Conservation (phyloP, 768 basidiomycete species). For the Russula abietina region DNA sequence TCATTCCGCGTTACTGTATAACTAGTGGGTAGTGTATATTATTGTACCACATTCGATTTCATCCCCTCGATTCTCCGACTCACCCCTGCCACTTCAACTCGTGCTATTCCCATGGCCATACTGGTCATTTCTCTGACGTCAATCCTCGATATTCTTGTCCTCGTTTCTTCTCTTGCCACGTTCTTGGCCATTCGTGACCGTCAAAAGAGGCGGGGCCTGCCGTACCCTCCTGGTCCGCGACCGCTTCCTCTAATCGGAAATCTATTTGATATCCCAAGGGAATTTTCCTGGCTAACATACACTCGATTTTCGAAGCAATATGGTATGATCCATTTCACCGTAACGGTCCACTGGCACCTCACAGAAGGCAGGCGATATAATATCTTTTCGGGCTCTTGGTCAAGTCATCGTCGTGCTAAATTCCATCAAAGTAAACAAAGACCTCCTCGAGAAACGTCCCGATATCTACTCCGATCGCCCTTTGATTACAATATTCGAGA, state of each 20-base stretch:
- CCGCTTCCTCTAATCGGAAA: slow-evolving; percentile 12
- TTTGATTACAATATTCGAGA: neutral
- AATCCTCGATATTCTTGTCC: neutral
- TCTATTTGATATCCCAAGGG: slow-evolving; percentile 9
- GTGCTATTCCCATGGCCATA: no score
- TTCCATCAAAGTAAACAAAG: slow-evolving; percentile 39
- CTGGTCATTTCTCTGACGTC: neutral
- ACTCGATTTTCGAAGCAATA: neutral
- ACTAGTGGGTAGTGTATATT: no score
- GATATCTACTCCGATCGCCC: slow-evolving; percentile 27
- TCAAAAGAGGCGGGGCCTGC: neutral
- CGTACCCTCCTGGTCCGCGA: slow-evolving; percentile 17
- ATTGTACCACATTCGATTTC: no score
- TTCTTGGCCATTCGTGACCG: neutral
- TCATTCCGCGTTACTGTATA: no score
- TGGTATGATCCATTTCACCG: neutral
- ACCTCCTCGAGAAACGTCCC: slow-evolving; percentile 49
- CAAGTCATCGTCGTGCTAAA: slow-evolving; percentile 47
- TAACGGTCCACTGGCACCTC: neutral
- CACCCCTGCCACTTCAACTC: no score
- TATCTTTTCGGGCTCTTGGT: slow-evolving; percentile 35
- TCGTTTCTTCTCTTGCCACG: neutral
- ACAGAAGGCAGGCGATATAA: neutral
- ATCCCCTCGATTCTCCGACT: no score
- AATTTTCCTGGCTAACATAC: slow-evolving; percentile 9